Evolutionary conservation across 2,329 filamentous ascomycete species (phyloP).

Genomic region (Talaromyces atroroseus): DNA sequence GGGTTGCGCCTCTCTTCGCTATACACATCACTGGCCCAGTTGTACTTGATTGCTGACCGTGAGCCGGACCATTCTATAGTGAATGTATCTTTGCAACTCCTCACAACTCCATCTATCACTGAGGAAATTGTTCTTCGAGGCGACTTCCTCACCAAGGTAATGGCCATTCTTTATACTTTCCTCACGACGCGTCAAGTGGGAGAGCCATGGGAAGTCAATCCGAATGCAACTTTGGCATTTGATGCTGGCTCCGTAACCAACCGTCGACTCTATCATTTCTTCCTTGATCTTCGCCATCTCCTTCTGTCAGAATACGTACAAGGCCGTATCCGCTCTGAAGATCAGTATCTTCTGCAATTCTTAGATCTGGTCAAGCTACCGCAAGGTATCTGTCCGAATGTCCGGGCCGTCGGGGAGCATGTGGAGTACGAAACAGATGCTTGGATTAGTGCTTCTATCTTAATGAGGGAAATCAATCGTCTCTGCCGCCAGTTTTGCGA

Average conservation of each 20-base stretch:
- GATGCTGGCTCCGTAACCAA: conserved; percentile 94
- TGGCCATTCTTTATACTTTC: conserved; percentile 97
- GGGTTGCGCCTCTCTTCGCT: conserved; percentile 90
- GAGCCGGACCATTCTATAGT: conserved; percentile 98
- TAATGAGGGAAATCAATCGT: conserved; percentile 91
- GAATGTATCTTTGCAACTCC: conserved; percentile 91
- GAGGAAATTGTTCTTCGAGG: conserved; percentile 90
- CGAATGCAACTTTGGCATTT: conserved; percentile 80
- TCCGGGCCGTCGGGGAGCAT: conserved; percentile 86
- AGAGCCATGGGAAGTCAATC: conserved; percentile 82
- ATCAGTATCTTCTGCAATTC: conserved; percentile 87
- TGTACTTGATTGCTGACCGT: conserved; percentile 91
- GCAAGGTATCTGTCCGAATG: conserved; percentile 93
- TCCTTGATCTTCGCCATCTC: conserved; percentile 86
- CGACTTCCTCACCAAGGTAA: conserved; percentile 90
- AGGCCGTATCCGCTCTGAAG: conserved; percentile 72
- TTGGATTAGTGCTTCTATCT: conserved; percentile 93
- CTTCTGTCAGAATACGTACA: conserved; percentile 86
- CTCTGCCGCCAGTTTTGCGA: conserved; percentile 84
- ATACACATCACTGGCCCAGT: conserved; percentile 86
- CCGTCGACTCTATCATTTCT: conserved; percentile 94
- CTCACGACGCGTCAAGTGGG: conserved; percentile 92
- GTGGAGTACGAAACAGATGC: conserved; percentile 97
- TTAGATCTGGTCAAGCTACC: conserved; percentile 92
- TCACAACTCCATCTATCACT: conserved; percentile 94